Evolutionary conservation across 345 rosid genomes (phyloP).

Genomic region (Camelina hispida): DNA sequence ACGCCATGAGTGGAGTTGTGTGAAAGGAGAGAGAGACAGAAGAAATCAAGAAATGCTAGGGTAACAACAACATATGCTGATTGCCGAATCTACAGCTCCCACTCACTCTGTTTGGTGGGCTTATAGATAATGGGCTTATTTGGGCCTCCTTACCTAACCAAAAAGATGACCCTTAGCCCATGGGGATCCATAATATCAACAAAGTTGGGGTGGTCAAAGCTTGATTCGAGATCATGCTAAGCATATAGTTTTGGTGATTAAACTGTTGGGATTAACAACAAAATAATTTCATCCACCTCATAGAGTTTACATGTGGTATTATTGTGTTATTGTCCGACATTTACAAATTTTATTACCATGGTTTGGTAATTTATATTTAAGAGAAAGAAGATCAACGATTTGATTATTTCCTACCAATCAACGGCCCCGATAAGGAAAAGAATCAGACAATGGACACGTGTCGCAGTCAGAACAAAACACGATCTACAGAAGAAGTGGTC

Average conservation of each 20-base stretch:
- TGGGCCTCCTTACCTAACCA: background rate
- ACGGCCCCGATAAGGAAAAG: background rate
- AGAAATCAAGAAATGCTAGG: background rate
- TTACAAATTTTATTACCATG: background rate
- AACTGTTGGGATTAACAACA: too few relatives aligned
- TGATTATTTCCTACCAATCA: background rate
- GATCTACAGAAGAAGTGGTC: constrained; percentile 27
- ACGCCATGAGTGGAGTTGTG: constrained; percentile 60
- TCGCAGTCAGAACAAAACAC: background rate
- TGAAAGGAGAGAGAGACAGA: constrained; percentile 26
- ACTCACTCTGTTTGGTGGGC: constrained; percentile 13
- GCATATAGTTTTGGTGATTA: background rate
- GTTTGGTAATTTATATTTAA: too few relatives aligned
- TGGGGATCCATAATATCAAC: background rate
- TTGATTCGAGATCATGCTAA: constrained; percentile 1
- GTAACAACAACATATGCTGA: background rate
- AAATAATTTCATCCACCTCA: too few relatives aligned
- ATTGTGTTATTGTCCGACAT: constrained; percentile 5
- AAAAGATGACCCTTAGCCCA: constrained; percentile 2
- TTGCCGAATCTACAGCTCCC: constrained; percentile 6
- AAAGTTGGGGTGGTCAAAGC: background rate
- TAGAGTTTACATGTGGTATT: too few relatives aligned
- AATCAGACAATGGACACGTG: constrained; percentile 10
- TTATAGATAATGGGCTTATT: background rate
- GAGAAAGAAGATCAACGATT: background rate